Conservation (phyloP, 1,284 basidiomycete species). For the Apiotrichum laibachii region DNA sequence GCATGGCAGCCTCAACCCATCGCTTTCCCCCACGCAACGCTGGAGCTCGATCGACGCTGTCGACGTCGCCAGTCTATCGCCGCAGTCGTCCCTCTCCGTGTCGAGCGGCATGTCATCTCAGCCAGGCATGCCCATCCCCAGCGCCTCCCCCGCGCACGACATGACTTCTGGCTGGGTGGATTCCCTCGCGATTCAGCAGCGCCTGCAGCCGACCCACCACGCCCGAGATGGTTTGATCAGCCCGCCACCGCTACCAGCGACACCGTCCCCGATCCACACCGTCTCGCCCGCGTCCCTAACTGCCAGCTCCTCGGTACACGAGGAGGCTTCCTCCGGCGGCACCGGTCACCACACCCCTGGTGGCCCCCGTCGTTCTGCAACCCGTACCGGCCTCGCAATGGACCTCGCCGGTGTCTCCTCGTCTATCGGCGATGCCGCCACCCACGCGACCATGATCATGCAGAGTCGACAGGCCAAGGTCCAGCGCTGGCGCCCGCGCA, state of each 20-base stretch:
- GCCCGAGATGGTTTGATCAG: not conserved
- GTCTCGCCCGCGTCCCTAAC: constrained; percentile 7
- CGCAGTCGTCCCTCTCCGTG: constrained; percentile 2
- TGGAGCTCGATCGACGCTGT: constrained; percentile 2
- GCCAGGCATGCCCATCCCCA: not conserved
- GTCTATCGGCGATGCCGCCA: constrained; percentile 53
- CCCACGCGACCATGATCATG: constrained; percentile 57
- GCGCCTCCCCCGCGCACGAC: not conserved
- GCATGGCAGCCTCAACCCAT: not conserved
- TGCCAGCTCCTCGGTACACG: constrained; percentile 2
- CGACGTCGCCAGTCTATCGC: constrained; percentile 1
- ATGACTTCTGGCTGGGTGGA: not conserved
- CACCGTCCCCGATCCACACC: not conserved
- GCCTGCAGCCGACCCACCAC: not conserved
- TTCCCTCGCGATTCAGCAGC: not conserved
- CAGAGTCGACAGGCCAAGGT: constrained; percentile 57
- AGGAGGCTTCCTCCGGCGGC: not conserved
- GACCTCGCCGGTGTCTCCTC: constrained; percentile 38
- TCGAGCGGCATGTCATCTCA: not conserved
- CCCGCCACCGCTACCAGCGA: not conserved
- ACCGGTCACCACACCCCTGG: not conserved
- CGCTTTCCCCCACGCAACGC: not conserved
- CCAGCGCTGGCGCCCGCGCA: constrained; percentile 54
- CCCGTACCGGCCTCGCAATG: constrained; percentile 29
- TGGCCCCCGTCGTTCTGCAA: not conserved